A percentile compares a stretch with the other conserved stretches of the same genome.
Evolutionary conservation across 2,329 filamentous ascomycete species (phyloP).

Genomic region (Aspergillus unguis): DNA sequence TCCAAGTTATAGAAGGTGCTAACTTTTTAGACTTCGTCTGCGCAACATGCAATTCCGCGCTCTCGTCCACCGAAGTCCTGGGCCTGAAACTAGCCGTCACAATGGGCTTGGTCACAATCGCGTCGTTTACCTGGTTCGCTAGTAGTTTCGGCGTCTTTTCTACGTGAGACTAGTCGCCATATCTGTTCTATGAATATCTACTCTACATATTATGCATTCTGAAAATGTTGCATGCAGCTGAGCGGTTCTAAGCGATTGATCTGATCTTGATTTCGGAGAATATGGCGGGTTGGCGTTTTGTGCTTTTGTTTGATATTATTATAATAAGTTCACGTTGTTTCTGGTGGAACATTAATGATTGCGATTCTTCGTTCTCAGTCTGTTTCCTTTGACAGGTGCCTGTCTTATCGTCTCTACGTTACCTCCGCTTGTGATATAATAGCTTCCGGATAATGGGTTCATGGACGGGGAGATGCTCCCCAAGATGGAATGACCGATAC

Average conservation of each 20-base stretch:
- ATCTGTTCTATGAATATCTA: conserved; percentile 3
- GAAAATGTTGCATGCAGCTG: conserved; percentile 19
- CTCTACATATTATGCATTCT: conserved; percentile 14
- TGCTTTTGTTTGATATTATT: neutral
- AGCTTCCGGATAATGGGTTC: too few species aligned
- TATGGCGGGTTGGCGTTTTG: conserved; percentile 16
- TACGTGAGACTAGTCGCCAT: conserved; percentile 14
- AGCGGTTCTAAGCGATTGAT: conserved; percentile 27
- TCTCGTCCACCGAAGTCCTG: conserved; percentile 53
- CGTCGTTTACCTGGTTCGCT: conserved; percentile 56
- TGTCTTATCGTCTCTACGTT: too few species aligned
- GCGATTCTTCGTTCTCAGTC: neutral
- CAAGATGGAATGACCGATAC: too few species aligned
- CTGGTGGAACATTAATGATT: neutral
- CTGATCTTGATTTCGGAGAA: conserved; percentile 14
- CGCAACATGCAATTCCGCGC: conserved; percentile 55
- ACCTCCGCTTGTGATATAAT: too few species aligned
- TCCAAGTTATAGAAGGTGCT: conserved; percentile 14
- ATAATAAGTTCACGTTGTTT: neutral
- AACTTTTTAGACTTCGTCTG: conserved; percentile 50
- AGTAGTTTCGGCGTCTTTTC: conserved; percentile 40
- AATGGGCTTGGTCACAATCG: conserved; percentile 55
- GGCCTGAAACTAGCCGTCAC: conserved; percentile 55
- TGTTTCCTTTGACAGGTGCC: neutral
- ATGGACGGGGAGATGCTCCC: too few species aligned